Base-by-base conservation (phyloP, 1,139 yeast species). In the Suhomyces chickasaworum region DNA sequence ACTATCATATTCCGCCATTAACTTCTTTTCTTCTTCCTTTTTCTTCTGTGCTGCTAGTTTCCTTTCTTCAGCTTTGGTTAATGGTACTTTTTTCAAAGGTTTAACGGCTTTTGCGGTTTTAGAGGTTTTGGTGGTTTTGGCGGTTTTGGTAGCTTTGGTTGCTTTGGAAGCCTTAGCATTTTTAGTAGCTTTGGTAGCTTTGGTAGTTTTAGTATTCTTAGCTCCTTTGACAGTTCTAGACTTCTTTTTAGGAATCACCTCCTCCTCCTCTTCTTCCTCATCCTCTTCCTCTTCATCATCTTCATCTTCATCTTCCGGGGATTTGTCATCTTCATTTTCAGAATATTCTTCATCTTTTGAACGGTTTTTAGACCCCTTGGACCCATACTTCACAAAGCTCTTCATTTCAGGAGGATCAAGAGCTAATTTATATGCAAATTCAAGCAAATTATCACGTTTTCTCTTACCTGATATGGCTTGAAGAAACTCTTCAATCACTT, bases 361-460 rank as follows among this genome's bases (percentile, higher is more conserved):
- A 1, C 45, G 29, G 1, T 41, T 41, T 20, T 38, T 38, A 23
- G 61, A 66, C 1, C 74, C 76, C 40, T 55, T 57, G 9, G 78
- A 71, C 3, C 80, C 80, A 62, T 71, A 75, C 49, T 57, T 56
- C 20, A 71, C 75, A 55, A 75, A 75, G 20, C 61, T 41, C 16
- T 61, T 68, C 77, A 75, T 73, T 27, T 69, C 75, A 3, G 77
- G 75, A 1, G 80, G 79, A 43, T 68, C 63, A 18, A 58, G 55
- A 2, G 80, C 79, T 47, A 75, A 60, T 41, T 60, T 54, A 52
- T 66, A 75, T 1, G 80, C 80, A 16, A 60, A 58, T 22, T 69
- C 67, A 45, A 75, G 61, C 42, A 69, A 53, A 33, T 61, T 64
- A 46, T 72, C 76, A 52, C 65, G 72, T 44, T 74, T 64, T 47